These are phyloP conservation scores for Aspergillus nomiae DNA, from an alignment of 2,329 filamentous ascomycete genomes.

Conservation along the genomic window DNA sequence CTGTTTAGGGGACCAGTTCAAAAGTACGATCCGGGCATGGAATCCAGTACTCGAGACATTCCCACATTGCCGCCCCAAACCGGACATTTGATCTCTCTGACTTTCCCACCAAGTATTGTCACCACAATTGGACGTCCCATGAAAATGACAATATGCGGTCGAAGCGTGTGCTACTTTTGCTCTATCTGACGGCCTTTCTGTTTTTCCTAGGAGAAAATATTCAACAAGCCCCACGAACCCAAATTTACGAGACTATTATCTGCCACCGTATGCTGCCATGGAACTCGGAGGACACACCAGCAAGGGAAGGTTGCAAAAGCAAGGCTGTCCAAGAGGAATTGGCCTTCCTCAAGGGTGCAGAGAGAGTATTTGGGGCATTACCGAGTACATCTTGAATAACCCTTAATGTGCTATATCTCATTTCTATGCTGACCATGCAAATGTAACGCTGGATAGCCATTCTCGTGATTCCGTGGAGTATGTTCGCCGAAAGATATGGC, in stretches of 20 bases:
- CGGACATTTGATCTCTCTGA: not conserved
- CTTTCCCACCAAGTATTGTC: not conserved
- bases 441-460: not conserved
- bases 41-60: too few species aligned
- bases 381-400: not conserved
- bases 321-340: not conserved
- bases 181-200: not conserved
- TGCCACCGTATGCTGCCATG: not conserved
- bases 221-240: slow-evolving; percentile 2
- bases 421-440: not conserved
- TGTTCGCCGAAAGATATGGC: not conserved
- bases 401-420: not conserved
- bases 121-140: not conserved
- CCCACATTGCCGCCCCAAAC: not conserved
- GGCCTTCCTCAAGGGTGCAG: not conserved
- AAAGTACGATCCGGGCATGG: not conserved
- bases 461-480: slow-evolving; percentile 5
- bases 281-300: not conserved
- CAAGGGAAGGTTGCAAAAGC: not conserved
- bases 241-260: slow-evolving; percentile 4
- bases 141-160: not conserved
- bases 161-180: not conserved
- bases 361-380: not conserved
- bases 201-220: slow-evolving; percentile 2
- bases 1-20: not conserved